phyloP scores from a whole-genome alignment of 805 yeast genomes.

The Priceomyces melissophilus region DNA sequence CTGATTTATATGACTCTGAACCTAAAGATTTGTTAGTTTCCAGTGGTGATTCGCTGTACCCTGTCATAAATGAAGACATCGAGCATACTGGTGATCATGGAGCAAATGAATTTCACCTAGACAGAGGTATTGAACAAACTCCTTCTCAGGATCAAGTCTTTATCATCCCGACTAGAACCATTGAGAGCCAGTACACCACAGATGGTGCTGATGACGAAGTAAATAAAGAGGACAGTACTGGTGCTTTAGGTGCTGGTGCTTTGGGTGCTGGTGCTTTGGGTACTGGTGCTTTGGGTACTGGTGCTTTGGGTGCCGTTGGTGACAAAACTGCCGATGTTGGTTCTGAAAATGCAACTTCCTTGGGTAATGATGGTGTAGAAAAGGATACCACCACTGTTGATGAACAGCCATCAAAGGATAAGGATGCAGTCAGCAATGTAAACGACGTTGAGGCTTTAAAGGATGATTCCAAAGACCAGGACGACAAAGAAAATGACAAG shows the following conservation, averaged over 20 bases:
- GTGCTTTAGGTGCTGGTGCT: constrained; percentile 2
- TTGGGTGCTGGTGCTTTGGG: constrained; percentile 2
- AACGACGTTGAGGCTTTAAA: neutral
- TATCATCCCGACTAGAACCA: too few relatives aligned
- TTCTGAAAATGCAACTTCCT: neutral
- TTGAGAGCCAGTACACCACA: too few relatives aligned
- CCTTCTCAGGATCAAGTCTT: too few relatives aligned
- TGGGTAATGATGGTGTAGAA: constrained; percentile 4
- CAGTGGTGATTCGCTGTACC: constrained; percentile 5
- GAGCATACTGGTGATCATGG: too few relatives aligned
- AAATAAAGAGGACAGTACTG: constrained; percentile 3
- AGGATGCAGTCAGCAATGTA: neutral
- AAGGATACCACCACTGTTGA: constrained; percentile 4
- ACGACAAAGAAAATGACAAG: constrained; percentile 1
- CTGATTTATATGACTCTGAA: too few relatives aligned
- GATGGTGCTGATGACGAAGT: neutral
- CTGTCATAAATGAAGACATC: too few relatives aligned
- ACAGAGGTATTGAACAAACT: too few relatives aligned
- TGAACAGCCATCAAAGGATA: neutral
- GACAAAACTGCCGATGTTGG: constrained; percentile 9
- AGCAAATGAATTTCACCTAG: too few relatives aligned
- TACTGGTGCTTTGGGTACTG: constrained; percentile 11
- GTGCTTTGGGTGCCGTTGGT: constrained; percentile 9
- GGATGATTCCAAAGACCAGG: constrained; percentile 2
- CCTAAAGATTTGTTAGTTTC: too few relatives aligned